These are phyloP conservation scores for Iris macrosiphon DNA, from an alignment of 106 monocot genomes.

Conservation along the genomic window DNA sequence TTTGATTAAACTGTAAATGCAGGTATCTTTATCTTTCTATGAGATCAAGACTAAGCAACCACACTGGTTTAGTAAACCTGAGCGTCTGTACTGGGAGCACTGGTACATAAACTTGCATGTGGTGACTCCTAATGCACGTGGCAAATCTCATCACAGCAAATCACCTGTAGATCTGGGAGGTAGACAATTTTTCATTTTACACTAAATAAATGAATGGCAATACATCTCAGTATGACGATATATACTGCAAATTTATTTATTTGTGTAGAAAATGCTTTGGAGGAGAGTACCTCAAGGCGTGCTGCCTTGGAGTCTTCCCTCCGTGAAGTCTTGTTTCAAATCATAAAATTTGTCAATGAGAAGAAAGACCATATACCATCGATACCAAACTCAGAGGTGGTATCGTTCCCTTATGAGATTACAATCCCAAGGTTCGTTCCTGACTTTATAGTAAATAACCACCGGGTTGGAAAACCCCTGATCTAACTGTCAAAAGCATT, in stretches of 20 bases:
- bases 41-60: conserved; percentile 87
- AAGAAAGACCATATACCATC: conserved; percentile 92
- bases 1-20: too few species aligned
- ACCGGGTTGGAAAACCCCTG: too few species aligned
- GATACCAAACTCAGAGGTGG: conserved; percentile 56
- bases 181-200: conserved; percentile 19
- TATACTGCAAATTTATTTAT: neutral
- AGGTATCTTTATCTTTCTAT: conserved; percentile 87
- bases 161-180: conserved; percentile 34
- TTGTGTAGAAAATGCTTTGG: conserved; percentile 26
- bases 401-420: conserved; percentile 91
- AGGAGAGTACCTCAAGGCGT: conserved; percentile 53
- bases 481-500: neutral
- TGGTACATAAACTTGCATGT: conserved; percentile 89
- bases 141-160: conserved; percentile 49
- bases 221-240: neutral
- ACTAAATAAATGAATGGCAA: neutral
- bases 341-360: conserved; percentile 91
- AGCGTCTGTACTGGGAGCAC: conserved; percentile 87
- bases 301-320: conserved; percentile 66
- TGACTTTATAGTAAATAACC: neutral
- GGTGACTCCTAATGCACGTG: conserved; percentile 42
- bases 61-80: conserved; percentile 80
- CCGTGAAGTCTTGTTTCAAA: conserved; percentile 82
- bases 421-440: conserved; percentile 66